Conservation (phyloP, 768 basidiomycete species). For the Mycena epipterygia region DNA sequence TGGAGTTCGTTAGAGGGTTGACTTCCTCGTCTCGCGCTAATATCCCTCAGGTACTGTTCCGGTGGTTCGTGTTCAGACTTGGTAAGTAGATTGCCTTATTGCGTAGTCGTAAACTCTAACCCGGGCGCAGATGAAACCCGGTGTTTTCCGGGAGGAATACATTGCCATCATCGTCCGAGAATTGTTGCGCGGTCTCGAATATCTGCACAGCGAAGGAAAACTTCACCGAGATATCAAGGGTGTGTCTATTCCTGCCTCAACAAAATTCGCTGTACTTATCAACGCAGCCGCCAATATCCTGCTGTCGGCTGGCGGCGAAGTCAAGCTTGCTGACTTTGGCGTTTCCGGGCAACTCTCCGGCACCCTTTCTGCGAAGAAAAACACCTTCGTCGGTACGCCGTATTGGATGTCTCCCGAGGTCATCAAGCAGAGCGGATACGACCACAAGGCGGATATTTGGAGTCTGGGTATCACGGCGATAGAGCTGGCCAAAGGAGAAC, state of each 20-base stretch:
- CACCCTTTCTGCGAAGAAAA: constrained; percentile 94
- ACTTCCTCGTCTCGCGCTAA: constrained; percentile 4
- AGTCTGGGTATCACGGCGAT: constrained; percentile 97
- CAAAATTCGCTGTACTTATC: constrained; percentile 16
- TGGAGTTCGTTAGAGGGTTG: constrained; percentile 76
- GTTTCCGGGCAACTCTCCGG: constrained; percentile 98
- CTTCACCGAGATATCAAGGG: constrained; percentile 99
- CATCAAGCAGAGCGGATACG: constrained; percentile 99
- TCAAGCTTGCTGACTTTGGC: constrained; percentile 98
- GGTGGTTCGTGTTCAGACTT: constrained; percentile 98
- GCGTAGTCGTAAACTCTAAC: constrained; percentile 32
- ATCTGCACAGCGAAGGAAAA: constrained; percentile 96
- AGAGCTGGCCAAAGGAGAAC: constrained; percentile 97
- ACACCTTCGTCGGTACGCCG: constrained; percentile 97
- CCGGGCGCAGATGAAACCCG: constrained; percentile 91
- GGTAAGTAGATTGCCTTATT: constrained; percentile 59
- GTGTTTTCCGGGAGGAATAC: constrained; percentile 97
- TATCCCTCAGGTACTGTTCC: constrained; percentile 84
- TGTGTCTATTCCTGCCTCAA: constrained; percentile 45
- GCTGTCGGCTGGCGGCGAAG: constrained; percentile 91
- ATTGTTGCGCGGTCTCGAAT: constrained; percentile 92
- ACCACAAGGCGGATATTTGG: constrained; percentile 99
- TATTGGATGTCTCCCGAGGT: constrained; percentile 99
- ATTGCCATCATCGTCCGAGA: constrained; percentile 98
- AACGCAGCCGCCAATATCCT: constrained; percentile 91